These are phyloP conservation scores for Xylaria hypoxylon DNA, from an alignment of 2,329 filamentous ascomycete genomes.

Conservation along the genomic window DNA sequence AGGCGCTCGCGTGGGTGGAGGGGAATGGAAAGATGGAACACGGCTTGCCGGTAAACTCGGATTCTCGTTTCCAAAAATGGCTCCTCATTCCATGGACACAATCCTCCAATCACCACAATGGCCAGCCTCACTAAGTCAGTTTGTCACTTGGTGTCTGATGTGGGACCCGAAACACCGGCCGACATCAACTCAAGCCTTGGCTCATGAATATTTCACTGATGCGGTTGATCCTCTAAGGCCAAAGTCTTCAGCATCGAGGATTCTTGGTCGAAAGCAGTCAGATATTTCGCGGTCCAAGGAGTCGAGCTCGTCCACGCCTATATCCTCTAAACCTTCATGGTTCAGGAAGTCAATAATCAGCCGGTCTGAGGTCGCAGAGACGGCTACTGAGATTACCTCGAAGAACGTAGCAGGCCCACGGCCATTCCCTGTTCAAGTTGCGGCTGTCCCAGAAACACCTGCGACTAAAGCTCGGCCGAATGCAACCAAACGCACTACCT, in stretches of 20 bases:
- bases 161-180: conserved; percentile 96
- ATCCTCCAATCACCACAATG: conserved; percentile 91
- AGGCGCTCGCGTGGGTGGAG: conserved; percentile 86
- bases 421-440: conserved; percentile 47
- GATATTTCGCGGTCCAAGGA: conserved; percentile 81
- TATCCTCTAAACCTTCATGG: conserved; percentile 91
- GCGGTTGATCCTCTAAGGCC: conserved; percentile 91
- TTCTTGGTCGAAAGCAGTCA: conserved; percentile 90
- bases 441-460: conserved; percentile 54
- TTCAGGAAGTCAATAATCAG: conserved; percentile 95
- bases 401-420: conserved; percentile 61
- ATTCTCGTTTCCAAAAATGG: conserved; percentile 99
- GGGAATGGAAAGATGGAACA: conserved; percentile 96
- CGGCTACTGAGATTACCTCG: conserved; percentile 59
- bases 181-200: conserved; percentile 92
- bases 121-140: conserved; percentile 87
- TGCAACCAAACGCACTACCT: conserved; percentile 87
- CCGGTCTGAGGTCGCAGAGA: conserved; percentile 75
- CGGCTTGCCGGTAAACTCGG: conserved; percentile 93
- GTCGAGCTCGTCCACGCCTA: conserved; percentile 64
- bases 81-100: conserved; percentile 94
- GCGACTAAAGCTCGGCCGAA: conserved; percentile 62
- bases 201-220: conserved; percentile 94
- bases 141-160: conserved; percentile 98
- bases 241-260: conserved; percentile 87